Conservation (phyloP, 2,329 filamentous ascomycete genomes). For the Coccinonectria pachysandricola region DNA sequence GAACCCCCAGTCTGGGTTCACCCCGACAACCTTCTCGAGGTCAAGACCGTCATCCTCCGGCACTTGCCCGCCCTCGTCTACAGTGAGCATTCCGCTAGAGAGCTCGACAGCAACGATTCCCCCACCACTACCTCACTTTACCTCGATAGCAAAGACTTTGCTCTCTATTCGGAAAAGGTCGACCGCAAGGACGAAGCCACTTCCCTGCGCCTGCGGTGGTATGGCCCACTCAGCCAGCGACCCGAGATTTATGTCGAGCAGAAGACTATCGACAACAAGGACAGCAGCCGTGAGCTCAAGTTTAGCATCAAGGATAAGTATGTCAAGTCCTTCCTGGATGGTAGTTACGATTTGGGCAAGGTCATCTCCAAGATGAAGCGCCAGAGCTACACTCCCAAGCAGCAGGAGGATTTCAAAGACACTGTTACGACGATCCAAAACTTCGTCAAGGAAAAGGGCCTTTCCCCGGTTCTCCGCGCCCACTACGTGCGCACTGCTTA, state of each 20-base stretch:
- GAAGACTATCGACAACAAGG: slow-evolving; percentile 70
- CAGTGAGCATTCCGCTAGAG: slow-evolving; percentile 75
- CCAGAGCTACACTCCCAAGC: slow-evolving; percentile 54
- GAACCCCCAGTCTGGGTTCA: slow-evolving; percentile 90
- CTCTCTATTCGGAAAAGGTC: slow-evolving; percentile 79
- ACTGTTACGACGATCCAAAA: slow-evolving; percentile 68
- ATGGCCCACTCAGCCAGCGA: slow-evolving; percentile 67
- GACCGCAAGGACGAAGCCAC: slow-evolving; percentile 63
- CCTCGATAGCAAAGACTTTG: slow-evolving; percentile 81
- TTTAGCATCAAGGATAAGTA: slow-evolving; percentile 93
- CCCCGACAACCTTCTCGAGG: slow-evolving; percentile 86
- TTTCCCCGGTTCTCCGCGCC: slow-evolving; percentile 79
- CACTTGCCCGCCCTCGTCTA: slow-evolving; percentile 87
- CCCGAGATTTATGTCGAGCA: slow-evolving; percentile 82
- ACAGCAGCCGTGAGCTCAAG: slow-evolving; percentile 66
- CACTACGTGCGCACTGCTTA: slow-evolving; percentile 94
- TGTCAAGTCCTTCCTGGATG: slow-evolving; percentile 74
- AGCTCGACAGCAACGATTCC: slow-evolving; percentile 70
- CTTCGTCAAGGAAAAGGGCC: slow-evolving; percentile 65
- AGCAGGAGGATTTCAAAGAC: slow-evolving; percentile 58
- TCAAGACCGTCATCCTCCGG: slow-evolving; percentile 90
- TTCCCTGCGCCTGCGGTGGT: slow-evolving; percentile 84
- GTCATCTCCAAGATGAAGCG: slow-evolving; percentile 77
- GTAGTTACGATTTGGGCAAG: slow-evolving; percentile 88
- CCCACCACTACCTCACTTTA: slow-evolving; percentile 93